Percentiles rank a stretch among this genome's conserved stretches.
Evolutionary conservation across 495 filamentous ascomycete species (phyloP).

Genomic region (Penicillium turbatum): DNA sequence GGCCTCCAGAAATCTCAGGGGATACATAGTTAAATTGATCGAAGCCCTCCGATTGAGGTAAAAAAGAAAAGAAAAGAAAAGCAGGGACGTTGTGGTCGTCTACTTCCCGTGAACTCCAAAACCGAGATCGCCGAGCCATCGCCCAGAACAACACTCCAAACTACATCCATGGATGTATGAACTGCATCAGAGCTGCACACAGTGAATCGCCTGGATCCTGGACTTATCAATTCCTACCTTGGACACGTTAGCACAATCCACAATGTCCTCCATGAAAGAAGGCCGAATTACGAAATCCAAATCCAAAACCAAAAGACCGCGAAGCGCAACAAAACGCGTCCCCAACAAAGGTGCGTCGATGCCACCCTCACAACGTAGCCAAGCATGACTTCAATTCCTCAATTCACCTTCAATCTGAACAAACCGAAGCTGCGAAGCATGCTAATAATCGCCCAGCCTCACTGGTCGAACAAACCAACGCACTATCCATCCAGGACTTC

Average conservation of each 20-base stretch:
- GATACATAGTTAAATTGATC: too few relatives aligned
- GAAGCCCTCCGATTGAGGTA: too few relatives aligned
- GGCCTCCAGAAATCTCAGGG: too few relatives aligned
- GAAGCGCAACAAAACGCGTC: slow-evolving; percentile 14
- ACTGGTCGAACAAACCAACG: slow-evolving; percentile 43
- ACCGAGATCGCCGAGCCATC: background rate
- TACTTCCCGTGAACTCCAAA: background rate
- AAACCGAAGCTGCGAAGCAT: background rate
- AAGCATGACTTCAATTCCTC: too few relatives aligned
- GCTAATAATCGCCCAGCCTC: slow-evolving; percentile 20
- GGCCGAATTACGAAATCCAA: slow-evolving; percentile 25
- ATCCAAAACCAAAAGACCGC: background rate
- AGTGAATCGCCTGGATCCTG: background rate
- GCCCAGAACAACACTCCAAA: background rate
- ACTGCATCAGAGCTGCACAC: background rate
- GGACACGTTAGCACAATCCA: background rate
- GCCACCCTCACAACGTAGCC: background rate
- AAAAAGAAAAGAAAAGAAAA: too few relatives aligned
- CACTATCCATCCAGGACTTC: slow-evolving; percentile 33
- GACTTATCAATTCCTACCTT: background rate
- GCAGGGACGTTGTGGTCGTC: background rate
- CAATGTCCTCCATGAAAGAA: slow-evolving; percentile 25
- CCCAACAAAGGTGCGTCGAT: slow-evolving; percentile 17
- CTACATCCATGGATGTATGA: too few relatives aligned
- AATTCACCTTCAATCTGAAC: too few relatives aligned